A percentile compares a stretch with the other conserved stretches of the same genome.
Evolutionary conservation across 108 stramenopile genomes (phyloP).

Genomic region (Epithemia pelagica): DNA sequence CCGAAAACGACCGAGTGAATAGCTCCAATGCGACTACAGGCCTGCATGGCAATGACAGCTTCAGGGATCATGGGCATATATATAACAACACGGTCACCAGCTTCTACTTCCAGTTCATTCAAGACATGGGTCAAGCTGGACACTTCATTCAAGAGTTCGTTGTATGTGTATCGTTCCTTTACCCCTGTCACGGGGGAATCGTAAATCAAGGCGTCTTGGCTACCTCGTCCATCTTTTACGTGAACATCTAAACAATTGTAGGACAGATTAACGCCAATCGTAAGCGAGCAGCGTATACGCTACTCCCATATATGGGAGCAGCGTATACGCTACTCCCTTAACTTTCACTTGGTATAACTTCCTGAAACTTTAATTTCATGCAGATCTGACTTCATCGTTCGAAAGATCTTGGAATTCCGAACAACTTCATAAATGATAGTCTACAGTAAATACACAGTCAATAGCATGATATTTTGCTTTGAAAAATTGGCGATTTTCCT

Average conservation of each 20-base stretch:
- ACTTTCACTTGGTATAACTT: too few species aligned
- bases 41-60: constrained; percentile 68
- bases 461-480: too few species aligned
- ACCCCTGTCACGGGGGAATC: constrained; percentile 44
- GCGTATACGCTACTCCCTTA: too few species aligned
- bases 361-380: too few species aligned
- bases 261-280: constrained; percentile 60
- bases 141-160: constrained; percentile 53
- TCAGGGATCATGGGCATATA: constrained; percentile 87
- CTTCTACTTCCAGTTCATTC: constrained; percentile 40
- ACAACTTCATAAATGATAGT: too few species aligned
- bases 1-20: constrained; percentile 84
- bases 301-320: too few species aligned
- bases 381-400: too few species aligned
- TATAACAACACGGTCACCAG: constrained; percentile 69
- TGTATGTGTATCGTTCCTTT: constrained; percentile 36
- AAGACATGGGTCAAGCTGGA: constrained; percentile 39
- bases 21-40: constrained; percentile 76
- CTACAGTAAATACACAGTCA: too few species aligned
- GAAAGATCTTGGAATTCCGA: too few species aligned
- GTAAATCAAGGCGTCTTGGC: constrained; percentile 53
- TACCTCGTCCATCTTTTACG: constrained; percentile 45
- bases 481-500: too few species aligned
- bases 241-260: constrained; percentile 73
- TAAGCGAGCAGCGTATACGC: too few species aligned